Conservation (phyloP, 2,329 filamentous ascomycete genomes). For the Pseudocercospora cruenta region DNA sequence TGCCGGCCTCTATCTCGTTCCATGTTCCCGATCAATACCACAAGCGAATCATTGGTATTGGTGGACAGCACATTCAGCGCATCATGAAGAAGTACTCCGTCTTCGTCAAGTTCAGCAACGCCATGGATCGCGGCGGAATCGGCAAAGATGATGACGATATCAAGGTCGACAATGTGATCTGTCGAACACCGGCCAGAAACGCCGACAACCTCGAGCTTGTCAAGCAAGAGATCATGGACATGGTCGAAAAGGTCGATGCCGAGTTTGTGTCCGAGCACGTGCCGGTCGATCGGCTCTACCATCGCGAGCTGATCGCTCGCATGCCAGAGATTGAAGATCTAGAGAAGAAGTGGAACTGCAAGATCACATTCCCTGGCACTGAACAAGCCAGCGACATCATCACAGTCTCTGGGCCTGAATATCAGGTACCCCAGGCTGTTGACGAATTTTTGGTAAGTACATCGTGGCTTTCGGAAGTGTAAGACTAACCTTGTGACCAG, state of each 20-base stretch:
- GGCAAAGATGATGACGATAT: slow-evolving; percentile 97
- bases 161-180: slow-evolving; percentile 98
- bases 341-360: slow-evolving; percentile 99
- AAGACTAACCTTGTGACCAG: slow-evolving; percentile 49
- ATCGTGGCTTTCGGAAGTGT: background rate
- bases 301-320: slow-evolving; percentile 87
- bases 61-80: slow-evolving; percentile 96
- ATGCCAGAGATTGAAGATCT: slow-evolving; percentile 89
- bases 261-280: slow-evolving; percentile 95
- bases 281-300: slow-evolving; percentile 90
- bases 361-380: slow-evolving; percentile 96
- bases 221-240: slow-evolving; percentile 98
- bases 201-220: slow-evolving; percentile 95
- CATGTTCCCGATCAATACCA: slow-evolving; percentile 99
- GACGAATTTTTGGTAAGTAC: slow-evolving; percentile 80
- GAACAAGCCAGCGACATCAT: slow-evolving; percentile 97
- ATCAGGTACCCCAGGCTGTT: slow-evolving; percentile 95
- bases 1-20: slow-evolving; percentile 98
- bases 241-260: slow-evolving; percentile 97
- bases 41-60: slow-evolving; percentile 98
- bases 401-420: slow-evolving; percentile 93
- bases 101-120: slow-evolving; percentile 99
- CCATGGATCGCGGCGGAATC: slow-evolving; percentile 93
- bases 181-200: slow-evolving; percentile 93
- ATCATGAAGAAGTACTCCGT: slow-evolving; percentile 99